Evolutionary conservation across 306 rosid species (phyloP).

Genomic region (Medicago ruthenica): DNA sequence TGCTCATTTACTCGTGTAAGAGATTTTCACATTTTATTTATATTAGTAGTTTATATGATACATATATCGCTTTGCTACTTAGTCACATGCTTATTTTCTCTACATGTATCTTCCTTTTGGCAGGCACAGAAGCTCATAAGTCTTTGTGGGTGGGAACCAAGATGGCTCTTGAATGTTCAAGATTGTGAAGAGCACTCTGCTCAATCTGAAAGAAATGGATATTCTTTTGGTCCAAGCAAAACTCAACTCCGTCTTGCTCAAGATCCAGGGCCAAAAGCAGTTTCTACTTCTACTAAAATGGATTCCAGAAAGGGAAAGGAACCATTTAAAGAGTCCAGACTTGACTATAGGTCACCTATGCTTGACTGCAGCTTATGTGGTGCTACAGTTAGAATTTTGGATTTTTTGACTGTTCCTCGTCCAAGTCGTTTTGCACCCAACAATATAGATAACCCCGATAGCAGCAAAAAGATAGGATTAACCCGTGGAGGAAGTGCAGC

Average conservation of each 20-base stretch:
- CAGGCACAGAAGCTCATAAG: constrained; percentile 98
- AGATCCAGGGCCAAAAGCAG: constrained; percentile 76
- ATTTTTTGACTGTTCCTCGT: constrained; percentile 81
- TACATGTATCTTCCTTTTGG: constrained; percentile 44
- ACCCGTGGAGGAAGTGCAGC: constrained; percentile 99
- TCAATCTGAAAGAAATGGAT: constrained; percentile 96
- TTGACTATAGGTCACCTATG: constrained; percentile 75
- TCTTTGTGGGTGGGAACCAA: constrained; percentile 99
- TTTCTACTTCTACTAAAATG: constrained; percentile 75
- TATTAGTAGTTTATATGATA: constrained; percentile 24
- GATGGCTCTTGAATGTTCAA: constrained; percentile 91
- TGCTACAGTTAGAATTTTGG: constrained; percentile 82
- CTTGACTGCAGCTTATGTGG: constrained; percentile 98
- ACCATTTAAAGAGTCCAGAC: constrained; percentile 68
- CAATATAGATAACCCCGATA: constrained; percentile 77
- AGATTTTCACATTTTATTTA: constrained; percentile 17
- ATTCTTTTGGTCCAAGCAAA: constrained; percentile 76
- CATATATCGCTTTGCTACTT: constrained; percentile 12
- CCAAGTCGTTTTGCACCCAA: constrained; percentile 79
- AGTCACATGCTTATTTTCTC: constrained; percentile 44
- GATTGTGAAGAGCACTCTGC: constrained; percentile 99
- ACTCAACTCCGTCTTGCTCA: constrained; percentile 71
- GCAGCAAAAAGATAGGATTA: constrained; percentile 89
- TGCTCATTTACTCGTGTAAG: constrained; percentile 81
- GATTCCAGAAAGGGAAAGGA: constrained; percentile 79